phyloP scores from a whole-genome alignment of 1,139 yeast species.

The Pichiaceae sp. region DNA sequence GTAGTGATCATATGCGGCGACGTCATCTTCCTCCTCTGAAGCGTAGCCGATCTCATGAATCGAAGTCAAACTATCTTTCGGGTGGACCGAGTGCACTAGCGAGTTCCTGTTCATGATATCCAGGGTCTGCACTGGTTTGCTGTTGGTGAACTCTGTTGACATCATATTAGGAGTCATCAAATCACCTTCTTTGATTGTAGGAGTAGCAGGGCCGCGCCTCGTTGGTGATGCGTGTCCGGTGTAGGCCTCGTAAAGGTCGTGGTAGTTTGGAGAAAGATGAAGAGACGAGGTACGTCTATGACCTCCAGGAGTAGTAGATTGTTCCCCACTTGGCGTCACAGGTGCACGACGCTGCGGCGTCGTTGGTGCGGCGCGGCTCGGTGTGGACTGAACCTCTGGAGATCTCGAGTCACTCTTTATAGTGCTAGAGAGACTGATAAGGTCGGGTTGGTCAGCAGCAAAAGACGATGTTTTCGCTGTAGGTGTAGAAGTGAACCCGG shows the following conservation, averaged over 20 bases:
- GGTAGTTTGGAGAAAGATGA: neutral
- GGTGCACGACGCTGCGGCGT: neutral
- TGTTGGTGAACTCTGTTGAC: slow-evolving; percentile 19
- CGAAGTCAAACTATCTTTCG: slow-evolving; percentile 7
- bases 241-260: slow-evolving; percentile 1
- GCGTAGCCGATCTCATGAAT: slow-evolving; percentile 20
- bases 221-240: neutral
- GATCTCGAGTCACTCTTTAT: neutral
- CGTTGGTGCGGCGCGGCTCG: neutral
- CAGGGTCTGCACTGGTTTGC: slow-evolving; percentile 17
- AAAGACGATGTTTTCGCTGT: neutral
- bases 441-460: slow-evolving; percentile 14
- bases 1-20: slow-evolving; percentile 1
- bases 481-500: neutral
- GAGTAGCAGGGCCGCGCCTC: neutral
- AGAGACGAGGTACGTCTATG: too few species aligned
- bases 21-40: slow-evolving; percentile 2
- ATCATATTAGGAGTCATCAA: slow-evolving; percentile 3
- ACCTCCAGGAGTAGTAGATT: too few species aligned
- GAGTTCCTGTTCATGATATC: slow-evolving; percentile 10
- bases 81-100: neutral
- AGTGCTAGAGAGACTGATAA: slow-evolving; percentile 22
- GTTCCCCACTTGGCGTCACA: neutral
- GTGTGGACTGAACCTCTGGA: neutral
- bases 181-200: slow-evolving; percentile 1